Percentiles rank a stretch among this genome's conserved stretches.
Conservation (phyloP, 805 yeast genomes). For the Hanseniaspora meyeri region DNA sequence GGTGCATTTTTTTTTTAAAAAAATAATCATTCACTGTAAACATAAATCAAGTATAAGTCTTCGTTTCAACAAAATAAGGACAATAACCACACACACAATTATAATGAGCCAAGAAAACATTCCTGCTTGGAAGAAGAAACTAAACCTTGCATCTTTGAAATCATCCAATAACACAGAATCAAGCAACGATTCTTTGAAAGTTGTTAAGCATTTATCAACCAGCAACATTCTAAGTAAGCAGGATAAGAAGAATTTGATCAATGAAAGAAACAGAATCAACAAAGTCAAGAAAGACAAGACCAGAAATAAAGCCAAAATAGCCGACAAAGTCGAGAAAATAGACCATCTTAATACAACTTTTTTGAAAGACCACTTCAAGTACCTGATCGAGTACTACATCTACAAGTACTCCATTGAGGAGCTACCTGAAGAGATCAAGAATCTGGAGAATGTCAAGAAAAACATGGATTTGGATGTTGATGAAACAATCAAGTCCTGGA, state of each 20-base stretch:
- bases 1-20: background rate
- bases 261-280: constrained; percentile 13
- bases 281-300: constrained; percentile 22
- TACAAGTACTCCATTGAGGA: constrained; percentile 17
- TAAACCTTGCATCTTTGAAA: constrained; percentile 19
- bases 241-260: constrained; percentile 22
- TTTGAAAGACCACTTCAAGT: constrained; percentile 27
- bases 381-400: constrained; percentile 26
- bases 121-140: constrained; percentile 29
- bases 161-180: constrained; percentile 12
- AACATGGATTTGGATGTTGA: constrained; percentile 16
- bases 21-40: background rate
- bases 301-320: constrained; percentile 20
- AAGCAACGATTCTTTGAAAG: constrained; percentile 26
- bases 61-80: background rate
- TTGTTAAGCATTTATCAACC: constrained; percentile 28
- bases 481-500: constrained; percentile 22
- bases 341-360: constrained; percentile 16
- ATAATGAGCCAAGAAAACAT: constrained; percentile 18
- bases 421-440: constrained; percentile 20
- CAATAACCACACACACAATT: background rate
- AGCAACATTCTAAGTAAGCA: constrained; percentile 23
- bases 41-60: no score
- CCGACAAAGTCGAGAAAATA: constrained; percentile 16
- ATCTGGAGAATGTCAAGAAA: constrained; percentile 20